phyloP scores from a whole-genome alignment of 352 stramenopile species.

The Thraustochytrium sp. region DNA sequence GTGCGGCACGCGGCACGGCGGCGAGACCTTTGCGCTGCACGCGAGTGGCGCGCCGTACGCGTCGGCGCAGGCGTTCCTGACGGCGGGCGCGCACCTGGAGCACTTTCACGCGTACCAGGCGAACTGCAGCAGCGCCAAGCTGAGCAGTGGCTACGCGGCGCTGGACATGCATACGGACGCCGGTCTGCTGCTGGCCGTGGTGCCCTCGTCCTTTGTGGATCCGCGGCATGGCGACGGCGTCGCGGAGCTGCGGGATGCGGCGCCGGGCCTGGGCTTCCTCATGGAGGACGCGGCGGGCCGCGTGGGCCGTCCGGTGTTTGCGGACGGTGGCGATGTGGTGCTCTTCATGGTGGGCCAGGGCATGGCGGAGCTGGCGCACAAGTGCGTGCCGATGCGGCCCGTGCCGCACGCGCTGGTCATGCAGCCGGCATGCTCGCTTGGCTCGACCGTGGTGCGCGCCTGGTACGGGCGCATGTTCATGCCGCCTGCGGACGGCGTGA shows the following conservation, averaged over 20 bases:
- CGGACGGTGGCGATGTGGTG: background rate
- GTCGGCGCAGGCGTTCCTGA: background rate
- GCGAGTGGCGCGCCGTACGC: background rate
- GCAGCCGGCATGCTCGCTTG: background rate
- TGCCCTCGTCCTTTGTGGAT: background rate
- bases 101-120: slow-evolving; percentile 43
- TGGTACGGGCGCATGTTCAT: slow-evolving; percentile 47
- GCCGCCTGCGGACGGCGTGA: background rate
- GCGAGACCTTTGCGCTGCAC: background rate
- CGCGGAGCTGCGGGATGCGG: background rate
- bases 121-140: background rate
- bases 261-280: background rate
- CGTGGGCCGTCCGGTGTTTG: background rate
- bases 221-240: background rate
- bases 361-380: background rate
- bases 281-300: background rate
- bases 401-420: slow-evolving; percentile 24
- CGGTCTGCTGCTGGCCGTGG: slow-evolving; percentile 22
- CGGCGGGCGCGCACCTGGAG: background rate
- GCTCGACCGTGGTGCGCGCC: background rate
- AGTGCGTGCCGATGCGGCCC: background rate
- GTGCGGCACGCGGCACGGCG: background rate
- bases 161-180: slow-evolving; percentile 42
- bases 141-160: background rate
- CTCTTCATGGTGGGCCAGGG: slow-evolving; percentile 32